Evolutionary conservation across 148 eudicot genomes (phyloP).

Genomic region (Simmondsia chinensis): DNA sequence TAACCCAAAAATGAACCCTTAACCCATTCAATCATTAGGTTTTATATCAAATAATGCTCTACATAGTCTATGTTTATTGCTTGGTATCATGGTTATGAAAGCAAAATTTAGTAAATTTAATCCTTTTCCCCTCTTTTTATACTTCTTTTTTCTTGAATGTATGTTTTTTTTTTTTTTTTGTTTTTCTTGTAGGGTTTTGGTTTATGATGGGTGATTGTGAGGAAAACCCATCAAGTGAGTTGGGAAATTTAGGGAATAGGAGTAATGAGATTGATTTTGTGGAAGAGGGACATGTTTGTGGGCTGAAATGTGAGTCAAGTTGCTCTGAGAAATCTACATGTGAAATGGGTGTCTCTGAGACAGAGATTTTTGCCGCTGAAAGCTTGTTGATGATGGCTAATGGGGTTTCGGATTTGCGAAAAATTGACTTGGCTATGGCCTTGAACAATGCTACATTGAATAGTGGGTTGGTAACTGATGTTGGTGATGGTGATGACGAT

Average conservation of each 20-base stretch:
- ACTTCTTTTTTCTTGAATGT: no score
- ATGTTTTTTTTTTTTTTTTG: no score
- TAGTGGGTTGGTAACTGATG: neutral
- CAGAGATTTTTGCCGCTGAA: neutral
- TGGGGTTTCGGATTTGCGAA: neutral
- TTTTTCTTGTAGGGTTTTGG: constrained; percentile 2
- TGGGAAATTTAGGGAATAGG: no score
- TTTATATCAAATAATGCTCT: no score
- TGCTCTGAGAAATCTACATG: neutral
- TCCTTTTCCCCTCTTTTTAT: no score
- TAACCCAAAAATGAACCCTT: no score
- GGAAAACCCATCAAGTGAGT: neutral
- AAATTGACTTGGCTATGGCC: no score
- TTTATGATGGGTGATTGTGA: neutral
- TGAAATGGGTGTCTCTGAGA: neutral
- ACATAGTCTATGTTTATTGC: no score
- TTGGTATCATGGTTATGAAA: no score
- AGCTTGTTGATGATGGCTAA: constrained; percentile 1
- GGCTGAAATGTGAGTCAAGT: neutral
- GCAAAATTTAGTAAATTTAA: no score
- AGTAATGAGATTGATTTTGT: neutral
- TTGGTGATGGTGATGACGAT: neutral
- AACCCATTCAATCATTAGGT: no score
- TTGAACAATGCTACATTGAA: no score
- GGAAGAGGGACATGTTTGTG: neutral